These are phyloP conservation scores for Neofusicoccum umdonicola DNA, from an alignment of 2,329 filamentous ascomycete species.

Conservation along the genomic window DNA sequence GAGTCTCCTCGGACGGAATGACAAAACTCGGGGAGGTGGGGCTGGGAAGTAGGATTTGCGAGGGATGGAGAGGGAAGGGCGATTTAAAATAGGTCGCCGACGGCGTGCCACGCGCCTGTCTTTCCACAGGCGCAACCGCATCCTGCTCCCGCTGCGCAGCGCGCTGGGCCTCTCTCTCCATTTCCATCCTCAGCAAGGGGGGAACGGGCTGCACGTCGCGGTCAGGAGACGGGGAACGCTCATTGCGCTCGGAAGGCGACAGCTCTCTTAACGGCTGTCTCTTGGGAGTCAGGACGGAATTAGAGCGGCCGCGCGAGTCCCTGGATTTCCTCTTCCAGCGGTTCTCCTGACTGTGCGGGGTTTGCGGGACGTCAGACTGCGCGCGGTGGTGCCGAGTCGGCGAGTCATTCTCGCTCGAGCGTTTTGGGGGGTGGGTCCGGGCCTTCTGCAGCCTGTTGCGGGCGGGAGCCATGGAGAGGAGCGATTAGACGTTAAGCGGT, in stretches of 20 bases:
- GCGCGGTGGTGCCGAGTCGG: conserved; percentile 6
- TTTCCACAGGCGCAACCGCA: background rate
- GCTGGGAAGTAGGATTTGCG: conserved; percentile 5
- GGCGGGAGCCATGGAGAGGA: background rate
- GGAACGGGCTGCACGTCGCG: background rate
- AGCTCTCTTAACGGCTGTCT: conserved; percentile 12
- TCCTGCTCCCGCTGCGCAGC: background rate
- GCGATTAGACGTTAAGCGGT: background rate
- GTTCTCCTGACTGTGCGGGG: conserved; percentile 14
- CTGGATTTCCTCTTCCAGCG: conserved; percentile 11
- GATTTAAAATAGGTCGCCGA: conserved; percentile 8
- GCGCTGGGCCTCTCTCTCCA: conserved; percentile 1
- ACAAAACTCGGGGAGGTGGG: background rate
- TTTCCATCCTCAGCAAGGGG: conserved; percentile 3
- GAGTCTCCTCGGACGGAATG: background rate
- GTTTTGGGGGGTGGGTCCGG: background rate
- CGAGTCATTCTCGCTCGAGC: conserved; percentile 15
- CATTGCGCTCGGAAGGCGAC: conserved; percentile 14
- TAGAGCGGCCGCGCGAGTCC: conserved; percentile 4
- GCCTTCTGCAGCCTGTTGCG: background rate
- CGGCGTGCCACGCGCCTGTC: conserved; percentile 9
- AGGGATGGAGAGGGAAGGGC: conserved; percentile 2
- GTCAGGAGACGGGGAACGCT: conserved; percentile 2
- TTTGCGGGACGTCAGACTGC: conserved; percentile 12
- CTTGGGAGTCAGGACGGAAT: background rate